phyloP scores from a whole-genome alignment of 352 stramenopile species.

The Phytophthora rubi region DNA sequence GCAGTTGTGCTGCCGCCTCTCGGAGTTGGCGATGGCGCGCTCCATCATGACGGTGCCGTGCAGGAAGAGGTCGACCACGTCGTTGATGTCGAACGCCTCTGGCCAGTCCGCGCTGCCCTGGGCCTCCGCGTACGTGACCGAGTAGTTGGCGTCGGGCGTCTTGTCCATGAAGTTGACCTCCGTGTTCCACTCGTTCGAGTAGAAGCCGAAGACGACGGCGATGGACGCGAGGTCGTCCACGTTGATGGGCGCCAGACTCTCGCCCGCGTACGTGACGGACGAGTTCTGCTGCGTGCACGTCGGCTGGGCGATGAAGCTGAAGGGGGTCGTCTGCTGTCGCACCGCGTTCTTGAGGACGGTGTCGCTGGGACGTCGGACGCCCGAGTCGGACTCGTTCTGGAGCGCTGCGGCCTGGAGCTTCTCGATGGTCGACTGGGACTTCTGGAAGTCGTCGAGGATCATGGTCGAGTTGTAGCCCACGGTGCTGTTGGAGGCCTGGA shows the following conservation, averaged over 20 bases:
- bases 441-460: slow-evolving; percentile 46
- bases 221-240: slow-evolving; percentile 51
- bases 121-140: slow-evolving; percentile 20
- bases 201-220: slow-evolving; percentile 54
- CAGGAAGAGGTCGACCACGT: slow-evolving; percentile 43
- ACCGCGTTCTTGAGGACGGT: slow-evolving; percentile 58
- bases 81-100: slow-evolving; percentile 25
- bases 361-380: slow-evolving; percentile 28
- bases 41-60: slow-evolving; percentile 54
- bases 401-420: slow-evolving; percentile 22
- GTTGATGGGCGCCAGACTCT: slow-evolving; percentile 40
- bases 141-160: slow-evolving; percentile 18
- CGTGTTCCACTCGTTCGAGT: slow-evolving; percentile 55
- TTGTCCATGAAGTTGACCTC: slow-evolving; percentile 40
- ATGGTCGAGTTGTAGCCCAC: slow-evolving; percentile 58
- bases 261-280: slow-evolving; percentile 20
- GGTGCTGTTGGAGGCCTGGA: slow-evolving; percentile 57
- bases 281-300: slow-evolving; percentile 40
- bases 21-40: slow-evolving; percentile 39
- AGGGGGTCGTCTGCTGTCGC: slow-evolving; percentile 30
- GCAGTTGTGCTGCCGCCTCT: slow-evolving; percentile 44
- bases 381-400: slow-evolving; percentile 16
- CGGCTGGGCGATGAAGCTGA: slow-evolving; percentile 42
- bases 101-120: slow-evolving; percentile 27
- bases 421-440: slow-evolving; percentile 42